Percentiles rank a stretch among this genome's conserved stretches.
These are phyloP conservation scores for Russula griseocarnosa DNA, from an alignment of 768 basidiomycete genomes.

Conservation along the genomic window DNA sequence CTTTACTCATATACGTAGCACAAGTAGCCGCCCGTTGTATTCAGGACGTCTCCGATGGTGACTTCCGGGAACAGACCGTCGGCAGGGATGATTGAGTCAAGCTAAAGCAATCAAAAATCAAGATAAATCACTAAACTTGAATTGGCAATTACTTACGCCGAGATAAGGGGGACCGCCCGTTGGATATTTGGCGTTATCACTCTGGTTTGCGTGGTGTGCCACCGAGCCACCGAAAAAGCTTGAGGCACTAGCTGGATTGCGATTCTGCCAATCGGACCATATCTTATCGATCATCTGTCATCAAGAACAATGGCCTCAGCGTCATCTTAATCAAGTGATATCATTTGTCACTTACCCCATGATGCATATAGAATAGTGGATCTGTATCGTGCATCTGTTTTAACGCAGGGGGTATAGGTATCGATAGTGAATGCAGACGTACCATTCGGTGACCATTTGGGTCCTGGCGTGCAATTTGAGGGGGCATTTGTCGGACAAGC, in stretches of 20 bases:
- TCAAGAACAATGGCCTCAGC: not conserved
- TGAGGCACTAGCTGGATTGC: constrained; percentile 29
- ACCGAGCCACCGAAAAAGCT: constrained; percentile 37
- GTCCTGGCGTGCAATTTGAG: constrained; percentile 30
- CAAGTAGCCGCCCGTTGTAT: constrained; percentile 34
- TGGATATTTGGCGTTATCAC: constrained; percentile 30
- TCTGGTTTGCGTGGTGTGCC: constrained; percentile 30
- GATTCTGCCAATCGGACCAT: constrained; percentile 39
- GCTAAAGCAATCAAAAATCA: constrained; percentile 19
- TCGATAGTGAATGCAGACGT: not conserved
- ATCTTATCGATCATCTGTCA: constrained; percentile 39
- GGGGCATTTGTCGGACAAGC: constrained; percentile 33
- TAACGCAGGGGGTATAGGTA: no score
- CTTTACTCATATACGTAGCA: constrained; percentile 35
- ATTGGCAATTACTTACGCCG: constrained; percentile 21
- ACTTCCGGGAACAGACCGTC: constrained; percentile 33
- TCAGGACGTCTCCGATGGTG: constrained; percentile 33
- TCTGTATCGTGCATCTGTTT: constrained; percentile 27
- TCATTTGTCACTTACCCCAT: constrained; percentile 31
- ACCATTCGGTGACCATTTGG: constrained; percentile 38
- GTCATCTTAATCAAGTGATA: not conserved
- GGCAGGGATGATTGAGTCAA: constrained; percentile 32
- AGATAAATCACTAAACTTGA: not conserved
- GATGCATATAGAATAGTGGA: constrained; percentile 38
- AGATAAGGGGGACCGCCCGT: constrained; percentile 33